These are phyloP conservation scores for Thamnidium elegans DNA, from an alignment of 192 early-diverging fungal genomes.

Conservation along the genomic window DNA sequence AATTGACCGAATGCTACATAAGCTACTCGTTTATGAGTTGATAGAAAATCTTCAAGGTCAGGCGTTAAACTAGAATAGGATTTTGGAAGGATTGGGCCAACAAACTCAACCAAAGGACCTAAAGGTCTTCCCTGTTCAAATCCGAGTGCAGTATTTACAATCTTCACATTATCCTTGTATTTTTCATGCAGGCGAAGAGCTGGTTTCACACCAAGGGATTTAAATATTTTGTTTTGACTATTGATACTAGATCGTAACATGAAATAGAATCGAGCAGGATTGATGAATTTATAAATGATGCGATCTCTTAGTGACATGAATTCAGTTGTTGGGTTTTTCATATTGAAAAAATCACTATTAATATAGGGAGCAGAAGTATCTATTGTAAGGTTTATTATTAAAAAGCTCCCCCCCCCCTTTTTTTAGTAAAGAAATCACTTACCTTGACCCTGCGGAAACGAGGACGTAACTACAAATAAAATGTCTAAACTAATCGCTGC, in stretches of 20 bases:
- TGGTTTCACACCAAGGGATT: neutral
- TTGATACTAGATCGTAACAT: too few relatives aligned
- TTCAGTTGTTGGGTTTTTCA: conserved; percentile 3
- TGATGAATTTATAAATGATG: neutral
- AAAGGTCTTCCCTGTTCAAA: conserved; percentile 25
- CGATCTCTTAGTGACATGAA: neutral
- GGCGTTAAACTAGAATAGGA: conserved; percentile 12
- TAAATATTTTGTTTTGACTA: neutral
- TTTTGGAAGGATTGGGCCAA: conserved; percentile 38
- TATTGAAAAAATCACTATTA: neutral
- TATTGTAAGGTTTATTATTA: neutral
- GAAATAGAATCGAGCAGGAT: neutral
- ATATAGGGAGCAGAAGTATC: conserved; percentile 20
- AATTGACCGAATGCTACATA: conserved; percentile 38
- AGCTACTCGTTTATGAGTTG: conserved; percentile 10
- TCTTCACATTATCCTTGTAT: conserved; percentile 14
- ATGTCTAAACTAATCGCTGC: conserved; percentile 11
- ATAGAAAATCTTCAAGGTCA: conserved; percentile 10
- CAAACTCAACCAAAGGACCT: conserved; percentile 29
- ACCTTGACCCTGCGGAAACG: conserved; percentile 4
- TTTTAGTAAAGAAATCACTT: neutral
- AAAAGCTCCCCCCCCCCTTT: neutral
- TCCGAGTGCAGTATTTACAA: conserved; percentile 26
- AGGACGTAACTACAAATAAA: conserved; percentile 27
- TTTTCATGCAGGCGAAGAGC: neutral